Evolutionary conservation across 805 yeast species (phyloP), one percentile per base, ranked within the genome.

Genomic region (Candida koratica): DNA sequence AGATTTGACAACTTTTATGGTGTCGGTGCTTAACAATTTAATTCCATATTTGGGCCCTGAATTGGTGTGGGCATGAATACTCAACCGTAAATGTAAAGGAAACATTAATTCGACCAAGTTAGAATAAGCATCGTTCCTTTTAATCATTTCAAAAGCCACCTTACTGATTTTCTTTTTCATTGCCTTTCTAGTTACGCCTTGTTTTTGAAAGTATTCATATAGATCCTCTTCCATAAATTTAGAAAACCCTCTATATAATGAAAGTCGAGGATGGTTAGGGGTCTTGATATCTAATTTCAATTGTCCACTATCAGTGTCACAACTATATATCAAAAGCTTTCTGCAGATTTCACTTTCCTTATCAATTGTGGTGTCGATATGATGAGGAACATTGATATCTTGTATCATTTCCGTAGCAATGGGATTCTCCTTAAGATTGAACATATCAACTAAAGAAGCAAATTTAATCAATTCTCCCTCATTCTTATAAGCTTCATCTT

Each of bases 121-220:
- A 6, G 82, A 77, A 49, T 77, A 77, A 1, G 83, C 82, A 47
- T 77, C 83, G 48, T 77, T 77, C 45, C 82, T 39, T 49, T 69
- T 75, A 41, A 77, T 77, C 82, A 77, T 77, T 49, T 77, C 81
- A 52, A 75, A 77, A 1, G 82, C 79, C 29, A 77, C 73, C 39
- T 64, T 66, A 1, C 79, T 62, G 13, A 73, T 69, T 16, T 62
- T 53, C 51, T 73, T 75, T 46, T 75, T 75, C 52, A 66, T 71
- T 33, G 61, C 60, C 52, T 73, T 74, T 35, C 63, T 68, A 0
- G 80, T 73, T 31, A 60, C 38, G 6, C 45, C 44, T 17, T 56
- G 42, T 30, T 71, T 66, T 29, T 52, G 54, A 5, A 68, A 58
- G 36, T 75, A 67, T 19, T 57, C 49, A n/a, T 55, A 52, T 45